phyloP scores from a whole-genome alignment of 169 alveolate genomes.

The Babesia sp. region DNA sequence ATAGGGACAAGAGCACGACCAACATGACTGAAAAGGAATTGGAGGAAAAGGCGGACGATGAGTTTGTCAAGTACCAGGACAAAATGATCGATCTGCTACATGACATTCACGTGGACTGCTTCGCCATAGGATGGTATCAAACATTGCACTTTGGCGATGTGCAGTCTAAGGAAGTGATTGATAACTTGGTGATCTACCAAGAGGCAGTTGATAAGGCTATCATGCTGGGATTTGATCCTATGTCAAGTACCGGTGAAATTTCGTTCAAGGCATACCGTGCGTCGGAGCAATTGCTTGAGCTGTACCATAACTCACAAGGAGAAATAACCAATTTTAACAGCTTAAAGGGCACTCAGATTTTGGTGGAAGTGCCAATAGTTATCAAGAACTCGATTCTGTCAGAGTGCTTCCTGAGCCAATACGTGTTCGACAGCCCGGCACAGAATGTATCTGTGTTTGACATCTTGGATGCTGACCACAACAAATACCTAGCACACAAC shows the following conservation, averaged over 20 bases:
- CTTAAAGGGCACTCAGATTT: slow-evolving; percentile 72
- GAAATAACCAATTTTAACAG: slow-evolving; percentile 70
- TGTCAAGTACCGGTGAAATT: slow-evolving; percentile 55
- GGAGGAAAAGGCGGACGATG: slow-evolving; percentile 82
- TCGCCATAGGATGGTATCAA: slow-evolving; percentile 87
- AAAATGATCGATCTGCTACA: slow-evolving; percentile 83
- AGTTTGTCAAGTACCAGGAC: slow-evolving; percentile 81
- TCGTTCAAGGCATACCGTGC: slow-evolving; percentile 83
- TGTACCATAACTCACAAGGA: slow-evolving; percentile 61
- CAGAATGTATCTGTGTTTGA: slow-evolving; percentile 75
- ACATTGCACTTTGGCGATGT: slow-evolving; percentile 80
- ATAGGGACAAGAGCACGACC: slow-evolving; percentile 63
- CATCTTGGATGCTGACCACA: slow-evolving; percentile 68
- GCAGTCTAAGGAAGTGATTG: slow-evolving; percentile 78
- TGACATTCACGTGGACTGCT: slow-evolving; percentile 83
- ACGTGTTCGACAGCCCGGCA: slow-evolving; percentile 65
- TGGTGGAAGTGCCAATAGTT: slow-evolving; percentile 79
- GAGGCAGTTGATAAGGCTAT: slow-evolving; percentile 75
- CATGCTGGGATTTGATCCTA: slow-evolving; percentile 76
- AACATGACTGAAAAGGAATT: slow-evolving; percentile 76
- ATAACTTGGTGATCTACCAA: slow-evolving; percentile 76
- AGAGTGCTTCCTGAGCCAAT: slow-evolving; percentile 79
- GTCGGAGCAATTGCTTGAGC: slow-evolving; percentile 65
- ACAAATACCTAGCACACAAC: slow-evolving; percentile 70
- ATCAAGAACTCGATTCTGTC: slow-evolving; percentile 79